A percentile compares a stretch with the other conserved stretches of the same genome.
phyloP scores from a whole-genome alignment of 2,329 filamentous ascomycete genomes.

The Exophiala sp. region DNA sequence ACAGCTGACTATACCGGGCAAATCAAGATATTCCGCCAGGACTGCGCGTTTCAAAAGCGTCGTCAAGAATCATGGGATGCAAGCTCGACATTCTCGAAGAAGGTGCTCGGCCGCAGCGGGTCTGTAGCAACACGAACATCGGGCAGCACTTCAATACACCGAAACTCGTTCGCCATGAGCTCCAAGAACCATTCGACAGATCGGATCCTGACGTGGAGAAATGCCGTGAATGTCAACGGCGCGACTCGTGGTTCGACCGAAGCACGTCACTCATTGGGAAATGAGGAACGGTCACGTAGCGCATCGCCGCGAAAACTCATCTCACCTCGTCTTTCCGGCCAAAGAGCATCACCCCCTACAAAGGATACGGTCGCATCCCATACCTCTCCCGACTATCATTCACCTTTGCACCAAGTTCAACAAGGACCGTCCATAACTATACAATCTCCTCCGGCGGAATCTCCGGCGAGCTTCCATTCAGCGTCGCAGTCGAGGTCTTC shows the following conservation, averaged over 20 bases:
- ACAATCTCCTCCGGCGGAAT: slow-evolving; percentile 76
- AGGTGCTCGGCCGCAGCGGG: slow-evolving; percentile 51
- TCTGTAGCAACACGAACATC: slow-evolving; percentile 54
- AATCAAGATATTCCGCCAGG: slow-evolving; percentile 93
- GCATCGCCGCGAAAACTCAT: slow-evolving; percentile 22
- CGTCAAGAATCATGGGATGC: slow-evolving; percentile 72
- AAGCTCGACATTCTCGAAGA: slow-evolving; percentile 67
- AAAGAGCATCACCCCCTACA: slow-evolving; percentile 10
- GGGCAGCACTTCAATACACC: slow-evolving; percentile 40
- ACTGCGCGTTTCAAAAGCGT: slow-evolving; percentile 79
- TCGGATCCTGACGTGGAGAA: slow-evolving; percentile 82
- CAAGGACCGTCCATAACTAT: slow-evolving; percentile 17
- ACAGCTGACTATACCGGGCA: slow-evolving; percentile 81
- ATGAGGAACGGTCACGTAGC: slow-evolving; percentile 21
- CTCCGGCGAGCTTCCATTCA: slow-evolving; percentile 83
- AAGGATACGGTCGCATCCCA: slow-evolving; percentile 9
- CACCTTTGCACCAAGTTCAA: slow-evolving; percentile 16
- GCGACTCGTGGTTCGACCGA: slow-evolving; percentile 33
- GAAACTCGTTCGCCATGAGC: slow-evolving; percentile 31
- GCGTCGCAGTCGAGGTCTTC: slow-evolving; percentile 64
- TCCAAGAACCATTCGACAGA: slow-evolving; percentile 54
- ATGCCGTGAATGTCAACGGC: slow-evolving; percentile 54
- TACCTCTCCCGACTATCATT: slow-evolving; percentile 12
- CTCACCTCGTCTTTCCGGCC: slow-evolving; percentile 17
- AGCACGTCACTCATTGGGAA: slow-evolving; percentile 9